Evolutionary conservation across 2,329 filamentous ascomycete species (phyloP), one percentile per base, ranked within the genome.

Genomic region (Apiospora saccharicola): DNA sequence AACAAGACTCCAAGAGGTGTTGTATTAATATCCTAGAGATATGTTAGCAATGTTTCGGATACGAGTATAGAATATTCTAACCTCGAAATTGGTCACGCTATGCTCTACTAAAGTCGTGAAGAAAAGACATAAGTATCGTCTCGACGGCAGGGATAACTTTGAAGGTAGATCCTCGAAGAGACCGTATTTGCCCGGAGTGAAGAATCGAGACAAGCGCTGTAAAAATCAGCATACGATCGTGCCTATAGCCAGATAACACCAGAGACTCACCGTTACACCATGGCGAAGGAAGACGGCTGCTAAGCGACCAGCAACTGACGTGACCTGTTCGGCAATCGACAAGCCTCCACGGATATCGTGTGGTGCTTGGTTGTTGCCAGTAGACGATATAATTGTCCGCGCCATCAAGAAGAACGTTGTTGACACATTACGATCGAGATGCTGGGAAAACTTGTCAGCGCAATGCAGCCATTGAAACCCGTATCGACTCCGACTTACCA

Each of bases 1-100:
- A 88, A 75, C 86, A 90, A 90, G n/a, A 90, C 79, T 53, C 87
- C 85, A 5, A 86, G 79, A 13, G 87, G 77, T 12, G 83, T 85
- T n/a, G 83, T 81, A 1, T 82, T 84, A 3, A 86, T 76, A 51
- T 87, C 83, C 77, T 83, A 22, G 49, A 1, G 71, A 76, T 70
- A 77, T 74, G 22, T 46, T 67, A 49, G 26, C 10, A 8, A 46
- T 16, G 43, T 41, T 26, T 13, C 1, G 10, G 22, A 30, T 67
- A 51, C n/a, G 30, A 68, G 34, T 41, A 24, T n/a, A 30, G 14
- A 24, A 19, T 49, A 53, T 46, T 69, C 77, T 70, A 74, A 81
- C 81, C 73, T 81, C 81, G 73, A 89, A 86, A 70, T 88, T 84
- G 47, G 85, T 81, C 26, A 87, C 77, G 10, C 82, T 82, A 68